Evolutionary conservation across 495 filamentous ascomycete genomes (phyloP).

Genomic region (Xylaria longipes): DNA sequence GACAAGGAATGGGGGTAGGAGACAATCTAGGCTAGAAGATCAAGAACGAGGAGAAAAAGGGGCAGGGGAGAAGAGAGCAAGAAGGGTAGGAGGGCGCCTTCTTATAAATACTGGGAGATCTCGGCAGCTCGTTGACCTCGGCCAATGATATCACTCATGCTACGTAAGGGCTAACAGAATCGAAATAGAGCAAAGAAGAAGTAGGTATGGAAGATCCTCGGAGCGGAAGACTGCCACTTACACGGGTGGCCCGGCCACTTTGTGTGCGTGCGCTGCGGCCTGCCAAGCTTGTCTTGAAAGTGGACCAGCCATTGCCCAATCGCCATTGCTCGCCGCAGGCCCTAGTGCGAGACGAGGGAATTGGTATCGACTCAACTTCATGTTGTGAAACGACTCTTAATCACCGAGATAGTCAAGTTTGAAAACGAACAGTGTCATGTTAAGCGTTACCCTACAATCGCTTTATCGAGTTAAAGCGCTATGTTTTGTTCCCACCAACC

Average conservation of each 20-base stretch:
- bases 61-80: conserved; percentile 20
- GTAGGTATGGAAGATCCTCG: not conserved
- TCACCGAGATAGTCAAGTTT: not conserved
- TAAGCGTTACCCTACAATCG: conserved; percentile 17
- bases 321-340: not conserved
- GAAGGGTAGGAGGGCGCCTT: not conserved
- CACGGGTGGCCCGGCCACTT: conserved; percentile 3
- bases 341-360: conserved; percentile 6
- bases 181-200: not conserved
- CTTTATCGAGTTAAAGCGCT: not conserved
- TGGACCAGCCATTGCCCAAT: conserved; percentile 15
- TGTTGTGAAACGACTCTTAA: too few species aligned
- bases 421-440: conserved; percentile 2
- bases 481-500: not conserved
- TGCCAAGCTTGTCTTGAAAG: conserved; percentile 18
- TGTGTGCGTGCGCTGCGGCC: conserved; percentile 2
- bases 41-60: conserved; percentile 15
- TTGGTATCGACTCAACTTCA: not conserved
- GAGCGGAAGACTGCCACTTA: conserved; percentile 14
- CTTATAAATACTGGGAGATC: conserved; percentile 5
- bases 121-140: not conserved
- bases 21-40: not conserved
- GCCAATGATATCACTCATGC: conserved; percentile 12
- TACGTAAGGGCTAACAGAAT: not conserved
- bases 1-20: not conserved